Evolutionary conservation across 2,329 filamentous ascomycete genomes (phyloP), one percentile per base, ranked within the genome.

Genomic region (Tolypocladium cylindrosporum): DNA sequence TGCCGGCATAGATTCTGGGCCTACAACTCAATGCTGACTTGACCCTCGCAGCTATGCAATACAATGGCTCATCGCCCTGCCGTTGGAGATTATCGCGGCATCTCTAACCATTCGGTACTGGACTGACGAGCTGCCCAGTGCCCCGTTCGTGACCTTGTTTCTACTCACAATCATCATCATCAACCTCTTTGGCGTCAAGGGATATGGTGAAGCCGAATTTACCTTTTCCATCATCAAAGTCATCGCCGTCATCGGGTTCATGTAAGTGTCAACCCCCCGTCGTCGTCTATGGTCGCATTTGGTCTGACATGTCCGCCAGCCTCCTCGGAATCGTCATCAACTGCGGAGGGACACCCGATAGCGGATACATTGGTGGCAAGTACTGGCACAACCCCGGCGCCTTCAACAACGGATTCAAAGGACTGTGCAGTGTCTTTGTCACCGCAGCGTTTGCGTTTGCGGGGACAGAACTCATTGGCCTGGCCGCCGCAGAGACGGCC

Each of bases 201-300:
- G 88, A 34, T 96, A 95, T 64, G 91, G 91, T 67, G 91, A 96
- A 72, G 90, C 90, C 16, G 91, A 96, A 67, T 96, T 96, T 64
- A 76, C 91, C 59, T 94, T 96, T 68, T 88, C 90, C 36, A 84
- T 92, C 56, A 78, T 97, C 75, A 97, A 97, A 69, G 84, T 96
- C 55, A 78, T 87, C 48, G 91, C 92, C 36, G 85, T 96, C 10
- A 86, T 96, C 62, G 90, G 89, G 55, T 96, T 95, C 74, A 92
- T 96, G 87, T 89, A 73, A 76, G 85, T 74, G 45, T 27, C 19
- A 36, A 36, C 31, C 48, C 19, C 6, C 19, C 48, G 4, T 34
- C 16, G 27, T 11, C 9, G 9, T n/a, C 11, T 5, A 19, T 19
- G 7, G 24, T n/a, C n/a, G 19, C 16, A 34, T 5, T n/a, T 21